Conservation (phyloP, 371 early-diverging fungal genomes). For the Parasitella parasitica region DNA sequence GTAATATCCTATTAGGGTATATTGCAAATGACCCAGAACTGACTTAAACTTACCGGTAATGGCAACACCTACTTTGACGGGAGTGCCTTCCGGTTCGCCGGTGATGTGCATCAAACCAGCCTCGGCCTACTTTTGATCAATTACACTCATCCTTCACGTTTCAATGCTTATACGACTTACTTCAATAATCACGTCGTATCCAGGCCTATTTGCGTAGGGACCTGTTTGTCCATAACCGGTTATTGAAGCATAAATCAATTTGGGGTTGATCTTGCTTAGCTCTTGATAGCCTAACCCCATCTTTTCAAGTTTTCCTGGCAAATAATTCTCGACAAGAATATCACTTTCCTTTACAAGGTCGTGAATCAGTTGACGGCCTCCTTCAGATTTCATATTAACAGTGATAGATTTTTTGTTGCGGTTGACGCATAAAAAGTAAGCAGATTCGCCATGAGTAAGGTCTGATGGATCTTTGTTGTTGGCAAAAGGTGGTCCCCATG, state of each 20-base stretch:
- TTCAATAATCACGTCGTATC: conserved; percentile 95
- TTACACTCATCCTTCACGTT: neutral
- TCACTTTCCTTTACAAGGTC: conserved; percentile 73
- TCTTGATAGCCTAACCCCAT: conserved; percentile 80
- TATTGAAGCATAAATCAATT: conserved; percentile 86
- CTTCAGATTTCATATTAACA: conserved; percentile 74
- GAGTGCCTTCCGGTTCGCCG: conserved; percentile 77
- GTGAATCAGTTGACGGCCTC: conserved; percentile 65
- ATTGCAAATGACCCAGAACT: neutral
- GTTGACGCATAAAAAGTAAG: conserved; percentile 90
- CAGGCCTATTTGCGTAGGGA: conserved; percentile 77
- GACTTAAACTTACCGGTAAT: conserved; percentile 70
- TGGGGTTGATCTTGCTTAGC: conserved; percentile 68
- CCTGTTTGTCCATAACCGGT: conserved; percentile 89
- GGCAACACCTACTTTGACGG: conserved; percentile 95
- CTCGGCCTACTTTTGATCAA: conserved; percentile 54
- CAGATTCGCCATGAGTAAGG: conserved; percentile 61
- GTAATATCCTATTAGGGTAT: neutral
- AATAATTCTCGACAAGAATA: conserved; percentile 88
- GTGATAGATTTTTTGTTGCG: conserved; percentile 90
- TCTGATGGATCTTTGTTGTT: conserved; percentile 40
- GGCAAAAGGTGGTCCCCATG: conserved; percentile 83
- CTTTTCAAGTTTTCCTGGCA: conserved; percentile 82
- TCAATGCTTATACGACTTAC: conserved; percentile 3
- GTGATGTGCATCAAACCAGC: conserved; percentile 96